A percentile compares a stretch with the other conserved stretches of the same genome.
These are phyloP conservation scores for Metschnikowia orientalis DNA, from an alignment of 805 yeast genomes.

Conservation along the genomic window DNA sequence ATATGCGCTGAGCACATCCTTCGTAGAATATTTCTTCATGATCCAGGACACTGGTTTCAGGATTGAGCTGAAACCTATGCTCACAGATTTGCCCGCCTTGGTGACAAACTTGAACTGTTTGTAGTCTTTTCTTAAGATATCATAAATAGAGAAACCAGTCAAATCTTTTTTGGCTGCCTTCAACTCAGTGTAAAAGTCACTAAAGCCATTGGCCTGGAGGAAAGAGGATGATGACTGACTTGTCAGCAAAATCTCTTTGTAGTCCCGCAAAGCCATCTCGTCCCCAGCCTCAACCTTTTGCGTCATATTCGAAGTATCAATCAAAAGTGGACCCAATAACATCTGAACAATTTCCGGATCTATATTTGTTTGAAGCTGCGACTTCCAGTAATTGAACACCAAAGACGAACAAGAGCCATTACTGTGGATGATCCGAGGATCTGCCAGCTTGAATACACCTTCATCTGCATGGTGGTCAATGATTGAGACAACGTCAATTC, in stretches of 20 bases:
- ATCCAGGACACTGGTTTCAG: constrained; percentile 62
- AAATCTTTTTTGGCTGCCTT: constrained; percentile 61
- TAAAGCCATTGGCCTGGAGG: constrained; percentile 1
- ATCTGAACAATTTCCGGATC: constrained; percentile 40
- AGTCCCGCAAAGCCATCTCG: constrained; percentile 36
- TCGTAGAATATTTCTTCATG: constrained; percentile 19
- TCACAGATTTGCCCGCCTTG: constrained; percentile 20
- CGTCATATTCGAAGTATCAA: constrained; percentile 71
- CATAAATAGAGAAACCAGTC: constrained; percentile 52
- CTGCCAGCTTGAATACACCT: constrained; percentile 40
- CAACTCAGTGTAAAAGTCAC: constrained; percentile 20
- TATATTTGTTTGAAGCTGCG: constrained; percentile 15
- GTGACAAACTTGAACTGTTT: constrained; percentile 54
- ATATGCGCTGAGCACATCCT: constrained; percentile 24
- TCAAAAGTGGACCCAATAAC: constrained; percentile 61
- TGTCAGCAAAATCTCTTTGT: constrained; percentile 24
- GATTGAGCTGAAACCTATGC: constrained; percentile 73
- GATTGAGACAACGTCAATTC: constrained; percentile 47
- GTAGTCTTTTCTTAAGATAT: constrained; percentile 77
- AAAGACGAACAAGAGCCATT: constrained; percentile 80
- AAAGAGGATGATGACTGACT: constrained; percentile 13
- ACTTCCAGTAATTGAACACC: constrained; percentile 60
- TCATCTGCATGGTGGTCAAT: constrained; percentile 90
- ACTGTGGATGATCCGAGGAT: constrained; percentile 57
- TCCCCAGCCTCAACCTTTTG: constrained; percentile 64